These are phyloP conservation scores for Serendipita sp. DNA, from an alignment of 768 basidiomycete species.

Conservation along the genomic window DNA sequence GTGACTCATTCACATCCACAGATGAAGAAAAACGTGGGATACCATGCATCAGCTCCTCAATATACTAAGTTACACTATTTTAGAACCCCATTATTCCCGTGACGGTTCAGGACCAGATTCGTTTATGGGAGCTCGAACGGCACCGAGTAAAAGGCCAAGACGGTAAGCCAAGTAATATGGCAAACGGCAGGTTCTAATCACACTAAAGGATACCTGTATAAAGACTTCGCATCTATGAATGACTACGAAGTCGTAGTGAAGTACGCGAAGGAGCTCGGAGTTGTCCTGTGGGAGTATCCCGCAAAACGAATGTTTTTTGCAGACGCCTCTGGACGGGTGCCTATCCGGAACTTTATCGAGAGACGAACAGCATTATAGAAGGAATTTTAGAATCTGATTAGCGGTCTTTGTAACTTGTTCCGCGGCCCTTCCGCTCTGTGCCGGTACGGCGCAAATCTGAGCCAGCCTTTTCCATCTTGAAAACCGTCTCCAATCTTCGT, in stretches of 20 bases:
- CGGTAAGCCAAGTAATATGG: conserved; percentile 32
- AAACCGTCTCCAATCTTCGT: neutral
- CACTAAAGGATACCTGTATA: conserved; percentile 67
- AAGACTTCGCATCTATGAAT: conserved; percentile 66
- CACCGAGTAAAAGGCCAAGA: conserved; percentile 80
- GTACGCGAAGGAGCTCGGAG: conserved; percentile 69
- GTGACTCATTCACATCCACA: conserved; percentile 92
- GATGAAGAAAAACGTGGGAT: conserved; percentile 78
- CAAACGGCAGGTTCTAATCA: neutral
- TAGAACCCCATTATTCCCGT: conserved; percentile 89
- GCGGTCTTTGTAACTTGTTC: neutral
- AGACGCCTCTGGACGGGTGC: conserved; percentile 17
- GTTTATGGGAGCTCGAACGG: conserved; percentile 92
- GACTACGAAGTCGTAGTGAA: conserved; percentile 79
- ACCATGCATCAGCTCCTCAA: neutral
- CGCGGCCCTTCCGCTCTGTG: neutral
- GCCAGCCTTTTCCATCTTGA: too few relatives aligned
- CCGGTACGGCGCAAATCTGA: neutral
- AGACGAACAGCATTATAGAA: conserved; percentile 9
- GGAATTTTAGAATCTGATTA: neutral
- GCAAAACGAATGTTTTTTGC: conserved; percentile 68
- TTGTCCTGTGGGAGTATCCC: conserved; percentile 71
- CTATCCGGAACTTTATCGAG: conserved; percentile 14
- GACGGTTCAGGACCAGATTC: conserved; percentile 95
- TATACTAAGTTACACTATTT: conserved; percentile 6